Evolutionary conservation across 2,329 filamentous ascomycete genomes (phyloP), one percentile per base, ranked within the genome.

Genomic region (Gaeumannomyces tritici): DNA sequence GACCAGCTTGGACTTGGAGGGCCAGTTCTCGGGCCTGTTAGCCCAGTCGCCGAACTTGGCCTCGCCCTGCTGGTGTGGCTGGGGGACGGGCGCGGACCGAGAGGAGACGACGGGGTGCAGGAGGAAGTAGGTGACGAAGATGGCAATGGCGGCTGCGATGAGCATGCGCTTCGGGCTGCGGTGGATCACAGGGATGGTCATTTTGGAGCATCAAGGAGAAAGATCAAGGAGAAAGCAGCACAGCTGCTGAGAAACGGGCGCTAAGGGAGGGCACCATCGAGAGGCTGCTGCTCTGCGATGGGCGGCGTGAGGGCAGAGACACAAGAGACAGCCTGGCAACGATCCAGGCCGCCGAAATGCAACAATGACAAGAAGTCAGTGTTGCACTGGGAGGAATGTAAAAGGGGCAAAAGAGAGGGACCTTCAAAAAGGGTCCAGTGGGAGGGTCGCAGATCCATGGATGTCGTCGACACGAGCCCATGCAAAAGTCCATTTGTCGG

Each of bases 41-140:
- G 65, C 66, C 72, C 72, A 74, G 64, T 73, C 67, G 61, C 42
- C 42, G n/a, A 51, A 51, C 18, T 72, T 27, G 59, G 67, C 18
- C 67, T 62, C 55, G 55, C 5, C n/a, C 54, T 27, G 55, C 24
- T 56, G 55, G 9, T 26, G 24, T 15, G 11, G 26, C 24, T 28
- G 55, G 11, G n/a, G 55, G 15, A 21, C 24, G 18, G 42, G 18
- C 42, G 21, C 6, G 42, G 42, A 51, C 3, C 33, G 33, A n/a
- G 42, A n/a, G 42, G 42, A 51, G 42, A 18, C 21, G 42, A 27
- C 55, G 24, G n/a, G 13, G 55, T 27, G 51, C 42, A 61, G 18
- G 29, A 61, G 31, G 47, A 61, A 61, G 29, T 27, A 55, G n/a
- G 27, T 47, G 26, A 47, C 31, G 42, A n/a, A 51, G n/a, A 61